A percentile compares a stretch with the other conserved stretches of the same genome.
Conservation (phyloP, 305 asterid species). For the Vinca major region DNA sequence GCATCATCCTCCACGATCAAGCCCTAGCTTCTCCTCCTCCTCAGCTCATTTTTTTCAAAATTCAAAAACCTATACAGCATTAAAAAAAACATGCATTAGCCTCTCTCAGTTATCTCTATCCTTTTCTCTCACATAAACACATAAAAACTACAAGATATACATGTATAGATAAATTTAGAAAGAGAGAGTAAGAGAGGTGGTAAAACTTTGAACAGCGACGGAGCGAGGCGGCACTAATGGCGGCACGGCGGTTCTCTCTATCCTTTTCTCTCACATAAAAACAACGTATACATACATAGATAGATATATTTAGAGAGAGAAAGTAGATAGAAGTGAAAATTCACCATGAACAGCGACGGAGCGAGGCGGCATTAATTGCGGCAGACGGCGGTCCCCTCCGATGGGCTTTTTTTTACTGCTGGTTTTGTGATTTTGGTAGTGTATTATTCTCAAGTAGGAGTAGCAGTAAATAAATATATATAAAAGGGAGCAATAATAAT, state of each 20-base stretch:
- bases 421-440: background rate
- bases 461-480: too few relatives aligned
- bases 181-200: conserved; percentile 30
- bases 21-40: conserved; percentile 22
- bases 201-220: conserved; percentile 18
- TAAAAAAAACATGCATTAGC: conserved; percentile 8
- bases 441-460: too few relatives aligned
- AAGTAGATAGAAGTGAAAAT: conserved; percentile 16
- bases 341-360: conserved; percentile 19
- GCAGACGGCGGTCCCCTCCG: conserved; percentile 16
- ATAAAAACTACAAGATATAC: background rate
- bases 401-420: background rate
- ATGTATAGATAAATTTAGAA: conserved; percentile 19
- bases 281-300: conserved; percentile 2
- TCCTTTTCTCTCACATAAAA: background rate
- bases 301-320: conserved; percentile 28
- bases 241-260: conserved; percentile 5
- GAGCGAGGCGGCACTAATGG: conserved; percentile 40
- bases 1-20: background rate
- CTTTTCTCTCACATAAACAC: background rate
- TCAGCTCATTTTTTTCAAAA: conserved; percentile 29
- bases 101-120: background rate
- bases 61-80: background rate
- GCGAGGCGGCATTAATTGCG: conserved; percentile 41
- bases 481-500: too few relatives aligned